These are phyloP conservation scores for Eudorina sp. DNA, from an alignment of 139 green algal species.

Conservation along the genomic window DNA sequence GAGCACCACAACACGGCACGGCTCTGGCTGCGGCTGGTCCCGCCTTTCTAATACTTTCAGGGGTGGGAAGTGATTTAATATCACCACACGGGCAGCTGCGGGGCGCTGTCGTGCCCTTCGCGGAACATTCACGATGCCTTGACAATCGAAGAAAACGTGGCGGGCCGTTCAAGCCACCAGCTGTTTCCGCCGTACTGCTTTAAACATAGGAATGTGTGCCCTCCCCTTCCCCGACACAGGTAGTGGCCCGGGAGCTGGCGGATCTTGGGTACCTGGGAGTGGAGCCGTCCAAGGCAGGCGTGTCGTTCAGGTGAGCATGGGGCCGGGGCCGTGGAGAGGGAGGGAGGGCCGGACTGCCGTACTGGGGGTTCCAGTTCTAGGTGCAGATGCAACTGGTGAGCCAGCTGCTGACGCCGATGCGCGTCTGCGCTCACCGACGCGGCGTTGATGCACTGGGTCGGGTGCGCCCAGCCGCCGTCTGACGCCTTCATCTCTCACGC, in stretches of 20 bases:
- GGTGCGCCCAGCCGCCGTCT: neutral
- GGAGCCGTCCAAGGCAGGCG: constrained; percentile 61
- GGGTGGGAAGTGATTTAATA: too few relatives aligned
- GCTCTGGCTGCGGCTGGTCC: too few relatives aligned
- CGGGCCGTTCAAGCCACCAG: neutral
- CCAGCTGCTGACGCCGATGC: neutral
- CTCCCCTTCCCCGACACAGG: constrained; percentile 12
- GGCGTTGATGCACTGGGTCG: neutral
- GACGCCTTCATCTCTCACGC: too few relatives aligned
- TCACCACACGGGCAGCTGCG: too few relatives aligned
- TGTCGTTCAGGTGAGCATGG: constrained; percentile 63
- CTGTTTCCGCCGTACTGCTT: too few relatives aligned
- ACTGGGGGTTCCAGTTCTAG: too few relatives aligned
- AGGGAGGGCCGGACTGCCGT: too few relatives aligned
- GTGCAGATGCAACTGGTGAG: too few relatives aligned
- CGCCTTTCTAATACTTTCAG: too few relatives aligned
- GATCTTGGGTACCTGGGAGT: constrained; percentile 66
- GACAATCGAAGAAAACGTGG: neutral
- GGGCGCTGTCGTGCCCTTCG: too few relatives aligned
- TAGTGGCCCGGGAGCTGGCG: constrained; percentile 79
- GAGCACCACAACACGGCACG: too few relatives aligned
- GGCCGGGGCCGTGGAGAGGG: neutral
- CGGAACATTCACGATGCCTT: neutral
- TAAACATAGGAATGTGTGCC: neutral
- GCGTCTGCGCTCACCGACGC: neutral